Conservation (phyloP, 805 yeast species). For the Spencermartinsiella europaea region DNA sequence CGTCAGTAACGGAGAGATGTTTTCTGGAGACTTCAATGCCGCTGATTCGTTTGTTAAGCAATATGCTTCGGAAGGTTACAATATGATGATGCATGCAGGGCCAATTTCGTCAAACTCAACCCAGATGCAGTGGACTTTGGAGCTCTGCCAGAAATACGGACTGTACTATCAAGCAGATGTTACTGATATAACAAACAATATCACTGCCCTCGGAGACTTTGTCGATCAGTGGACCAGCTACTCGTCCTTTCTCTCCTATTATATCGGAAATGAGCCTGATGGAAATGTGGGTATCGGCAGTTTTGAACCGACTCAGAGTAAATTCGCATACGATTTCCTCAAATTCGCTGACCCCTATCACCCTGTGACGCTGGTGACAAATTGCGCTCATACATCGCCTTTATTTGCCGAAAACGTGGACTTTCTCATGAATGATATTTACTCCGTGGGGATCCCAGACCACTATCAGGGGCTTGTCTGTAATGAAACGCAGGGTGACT, state of each 20-base stretch:
- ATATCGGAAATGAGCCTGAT: slow-evolving; percentile 14
- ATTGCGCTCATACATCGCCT: slow-evolving; percentile 12
- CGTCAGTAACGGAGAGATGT: slow-evolving; percentile 4
- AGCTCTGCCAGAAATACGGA: slow-evolving; percentile 7
- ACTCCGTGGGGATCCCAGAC: slow-evolving; percentile 11
- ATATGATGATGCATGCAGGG: slow-evolving; percentile 11
- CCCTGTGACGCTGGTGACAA: slow-evolving; percentile 12
- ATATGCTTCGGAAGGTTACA: slow-evolving; percentile 13
- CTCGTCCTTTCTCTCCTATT: slow-evolving; percentile 11
- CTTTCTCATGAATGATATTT: slow-evolving; percentile 12
- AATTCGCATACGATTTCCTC: slow-evolving; percentile 8
- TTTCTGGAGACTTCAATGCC: slow-evolving; percentile 4
- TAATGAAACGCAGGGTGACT: slow-evolving; percentile 12
- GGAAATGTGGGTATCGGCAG: slow-evolving; percentile 13
- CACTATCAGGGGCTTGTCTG: slow-evolving; percentile 9
- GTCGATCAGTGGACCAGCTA: slow-evolving; percentile 6
- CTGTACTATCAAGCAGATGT: slow-evolving; percentile 12
- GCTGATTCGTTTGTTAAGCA: slow-evolving; percentile 4
- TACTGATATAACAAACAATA: slow-evolving; percentile 8
- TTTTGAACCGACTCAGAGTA: slow-evolving; percentile 7
- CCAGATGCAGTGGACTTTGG: slow-evolving; percentile 11
- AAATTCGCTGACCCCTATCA: slow-evolving; percentile 12
- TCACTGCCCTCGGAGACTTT: slow-evolving; percentile 2
- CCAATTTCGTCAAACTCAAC: slow-evolving; percentile 6
- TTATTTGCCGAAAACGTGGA: slow-evolving; percentile 7